Evolutionary conservation across 176 grass and related monocot genomes (phyloP).

Genomic region (Paspalum notatum): DNA sequence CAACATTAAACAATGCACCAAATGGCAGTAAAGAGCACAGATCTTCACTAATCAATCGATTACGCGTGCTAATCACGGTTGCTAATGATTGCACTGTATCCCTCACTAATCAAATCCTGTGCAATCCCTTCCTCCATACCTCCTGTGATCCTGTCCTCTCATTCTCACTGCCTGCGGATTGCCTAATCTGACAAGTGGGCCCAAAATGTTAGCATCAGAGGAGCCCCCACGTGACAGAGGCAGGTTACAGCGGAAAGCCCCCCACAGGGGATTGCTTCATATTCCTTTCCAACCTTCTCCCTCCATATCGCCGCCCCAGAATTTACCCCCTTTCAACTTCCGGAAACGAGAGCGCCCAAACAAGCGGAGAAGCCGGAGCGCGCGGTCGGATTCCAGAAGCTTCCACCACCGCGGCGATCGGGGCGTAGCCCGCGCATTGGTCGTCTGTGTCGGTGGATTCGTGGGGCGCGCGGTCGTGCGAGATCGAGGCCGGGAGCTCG

Average conservation of each 20-base stretch:
- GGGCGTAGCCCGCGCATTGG: background rate
- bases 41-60: background rate
- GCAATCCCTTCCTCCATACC: background rate
- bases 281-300: background rate
- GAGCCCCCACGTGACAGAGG: conserved; percentile 20
- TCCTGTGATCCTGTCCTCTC: background rate
- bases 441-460: background rate
- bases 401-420: background rate
- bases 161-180: background rate
- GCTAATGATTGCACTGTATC: background rate
- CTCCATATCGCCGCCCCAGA: conserved; percentile 5
- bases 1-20: background rate
- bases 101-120: background rate
- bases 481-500: conserved; percentile 40
- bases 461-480: background rate
- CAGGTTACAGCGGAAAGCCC: background rate
- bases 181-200: background rate
- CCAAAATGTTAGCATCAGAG: background rate
- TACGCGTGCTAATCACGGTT: background rate
- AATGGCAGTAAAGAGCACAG: background rate
- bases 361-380: conserved; percentile 19
- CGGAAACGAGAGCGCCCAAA: conserved; percentile 9
- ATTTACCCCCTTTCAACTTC: conserved; percentile 1
- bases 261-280: background rate
- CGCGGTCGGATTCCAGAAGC: conserved; percentile 21